phyloP scores from a whole-genome alignment of 2,329 filamentous ascomycete genomes.

The Neoascochyta sp. region DNA sequence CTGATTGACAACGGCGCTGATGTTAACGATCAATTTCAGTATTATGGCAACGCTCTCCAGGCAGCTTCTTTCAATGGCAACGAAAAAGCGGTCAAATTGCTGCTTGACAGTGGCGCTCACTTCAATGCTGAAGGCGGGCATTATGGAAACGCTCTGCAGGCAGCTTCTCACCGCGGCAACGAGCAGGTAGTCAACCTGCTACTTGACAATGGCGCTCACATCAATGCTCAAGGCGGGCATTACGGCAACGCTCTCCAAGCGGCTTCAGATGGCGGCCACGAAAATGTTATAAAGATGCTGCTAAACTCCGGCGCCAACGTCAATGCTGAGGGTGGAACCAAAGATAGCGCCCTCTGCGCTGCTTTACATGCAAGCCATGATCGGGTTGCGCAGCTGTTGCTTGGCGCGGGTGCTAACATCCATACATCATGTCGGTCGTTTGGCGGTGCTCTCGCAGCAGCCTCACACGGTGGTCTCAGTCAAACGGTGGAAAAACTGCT shows the following conservation, averaged over 20 bases:
- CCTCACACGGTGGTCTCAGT: no score
- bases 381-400: no score
- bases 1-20: no score
- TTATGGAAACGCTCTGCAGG: constrained; percentile 2
- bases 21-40: no score
- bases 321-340: neutral
- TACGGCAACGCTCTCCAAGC: constrained; percentile 3
- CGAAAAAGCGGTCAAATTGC: constrained; percentile 2
- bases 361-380: no score
- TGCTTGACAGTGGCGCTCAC: constrained; percentile 1
- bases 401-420: no score
- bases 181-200: constrained; percentile 3
- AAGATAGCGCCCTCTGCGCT: no score
- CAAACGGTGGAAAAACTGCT: no score
- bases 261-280: constrained; percentile 1
- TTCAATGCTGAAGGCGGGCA: constrained; percentile 1
- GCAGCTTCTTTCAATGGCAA: neutral
- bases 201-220: neutral
- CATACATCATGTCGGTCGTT: no score
- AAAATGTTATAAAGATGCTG: constrained; percentile 2
- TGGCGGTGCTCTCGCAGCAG: no score
- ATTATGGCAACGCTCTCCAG: no score
- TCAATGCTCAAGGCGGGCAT: neutral
- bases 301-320: neutral
- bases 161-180: neutral